Conservation (phyloP, 208 protist species). For the Novymonas esmeraldas region DNA sequence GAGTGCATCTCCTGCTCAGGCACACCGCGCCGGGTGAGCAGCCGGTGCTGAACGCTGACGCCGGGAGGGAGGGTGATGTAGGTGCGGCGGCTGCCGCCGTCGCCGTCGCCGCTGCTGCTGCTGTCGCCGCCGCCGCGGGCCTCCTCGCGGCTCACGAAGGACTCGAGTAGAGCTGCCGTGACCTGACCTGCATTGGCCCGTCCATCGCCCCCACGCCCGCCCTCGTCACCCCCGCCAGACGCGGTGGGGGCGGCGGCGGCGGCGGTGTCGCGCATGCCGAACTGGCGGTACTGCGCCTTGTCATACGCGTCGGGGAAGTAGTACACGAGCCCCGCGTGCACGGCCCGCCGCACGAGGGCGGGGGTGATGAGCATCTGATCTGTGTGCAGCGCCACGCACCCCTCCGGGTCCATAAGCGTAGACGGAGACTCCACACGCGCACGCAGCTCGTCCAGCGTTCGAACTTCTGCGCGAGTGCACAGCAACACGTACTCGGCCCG, state of each 20-base stretch:
- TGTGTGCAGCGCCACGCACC: constrained; percentile 85
- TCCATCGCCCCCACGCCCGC: background rate
- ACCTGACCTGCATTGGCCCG: constrained; percentile 11
- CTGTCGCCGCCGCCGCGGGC: background rate
- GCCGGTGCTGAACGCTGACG: constrained; percentile 51
- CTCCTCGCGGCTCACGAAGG: constrained; percentile 15
- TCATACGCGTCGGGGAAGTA: constrained; percentile 76
- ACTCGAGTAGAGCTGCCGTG: constrained; percentile 22
- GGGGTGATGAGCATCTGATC: constrained; percentile 71
- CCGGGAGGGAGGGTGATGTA: constrained; percentile 59
- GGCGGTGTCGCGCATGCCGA: constrained; percentile 11
- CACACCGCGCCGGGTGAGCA: constrained; percentile 71
- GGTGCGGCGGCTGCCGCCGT: background rate
- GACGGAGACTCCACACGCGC: constrained; percentile 59
- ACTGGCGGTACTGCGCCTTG: constrained; percentile 22
- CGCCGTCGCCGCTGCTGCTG: constrained; percentile 8
- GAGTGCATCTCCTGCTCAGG: constrained; percentile 48
- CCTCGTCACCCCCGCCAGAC: background rate
- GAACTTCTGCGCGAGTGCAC: constrained; percentile 57
- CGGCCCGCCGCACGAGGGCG: constrained; percentile 46
- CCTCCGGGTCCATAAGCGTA: constrained; percentile 61
- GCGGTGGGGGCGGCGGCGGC: background rate
- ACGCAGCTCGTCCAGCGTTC: constrained; percentile 54
- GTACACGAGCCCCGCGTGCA: constrained; percentile 61
- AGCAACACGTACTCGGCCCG: constrained; percentile 41